These are phyloP conservation scores for Amorphotheca resinae DNA, from an alignment of 495 filamentous ascomycete genomes.

Conservation along the genomic window DNA sequence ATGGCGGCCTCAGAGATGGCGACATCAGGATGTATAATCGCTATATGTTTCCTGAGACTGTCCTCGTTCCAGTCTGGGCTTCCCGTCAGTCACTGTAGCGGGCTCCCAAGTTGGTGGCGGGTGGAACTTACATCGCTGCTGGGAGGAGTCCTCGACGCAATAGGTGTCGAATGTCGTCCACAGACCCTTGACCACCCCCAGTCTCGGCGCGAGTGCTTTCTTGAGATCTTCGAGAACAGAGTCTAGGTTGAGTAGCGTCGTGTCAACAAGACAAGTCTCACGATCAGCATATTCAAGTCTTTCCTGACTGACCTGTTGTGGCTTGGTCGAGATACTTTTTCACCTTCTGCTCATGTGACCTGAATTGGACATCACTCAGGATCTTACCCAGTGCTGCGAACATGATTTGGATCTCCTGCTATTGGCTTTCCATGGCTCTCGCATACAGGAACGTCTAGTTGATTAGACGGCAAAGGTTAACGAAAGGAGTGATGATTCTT, in stretches of 20 bases:
- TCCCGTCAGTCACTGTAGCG: neutral
- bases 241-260: slow-evolving; percentile 9
- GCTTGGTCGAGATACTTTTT: neutral
- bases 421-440: too few species aligned
- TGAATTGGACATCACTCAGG: too few species aligned
- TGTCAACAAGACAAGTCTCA: slow-evolving; percentile 20
- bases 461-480: too few species aligned
- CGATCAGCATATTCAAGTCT: neutral
- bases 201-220: too few species aligned
- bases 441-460: too few species aligned
- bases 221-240: neutral
- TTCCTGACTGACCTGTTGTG: neutral
- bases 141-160: neutral
- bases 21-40: neutral
- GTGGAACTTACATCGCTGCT: neutral
- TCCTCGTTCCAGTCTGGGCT: neutral
- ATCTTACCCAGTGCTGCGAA: slow-evolving; percentile 12
- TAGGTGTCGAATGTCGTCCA: neutral
- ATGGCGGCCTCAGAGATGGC: neutral
- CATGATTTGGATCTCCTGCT: slow-evolving; percentile 33
- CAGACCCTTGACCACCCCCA: neutral
- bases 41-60: neutral
- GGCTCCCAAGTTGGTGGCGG: neutral
- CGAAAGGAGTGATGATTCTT: too few species aligned
- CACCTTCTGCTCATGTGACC: neutral